Evolutionary conservation across 257 asterid species (phyloP).

Genomic region (Solanum chmielewskii): DNA sequence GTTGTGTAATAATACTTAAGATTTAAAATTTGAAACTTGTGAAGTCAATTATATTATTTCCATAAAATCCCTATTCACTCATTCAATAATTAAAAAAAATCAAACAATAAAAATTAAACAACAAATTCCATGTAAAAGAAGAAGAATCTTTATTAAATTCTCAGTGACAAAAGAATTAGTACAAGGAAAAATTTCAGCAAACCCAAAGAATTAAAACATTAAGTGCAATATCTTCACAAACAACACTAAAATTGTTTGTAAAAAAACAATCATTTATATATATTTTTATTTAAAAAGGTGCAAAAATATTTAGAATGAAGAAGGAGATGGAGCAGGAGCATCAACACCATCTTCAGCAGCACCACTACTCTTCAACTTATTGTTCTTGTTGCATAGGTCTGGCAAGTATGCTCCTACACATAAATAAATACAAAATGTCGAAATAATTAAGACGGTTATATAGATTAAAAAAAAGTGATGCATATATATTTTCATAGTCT

Average conservation of each 20-base stretch:
- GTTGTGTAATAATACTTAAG: neutral
- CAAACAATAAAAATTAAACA: neutral
- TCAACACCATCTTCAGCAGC: neutral
- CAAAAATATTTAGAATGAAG: neutral
- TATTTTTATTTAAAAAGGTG: neutral
- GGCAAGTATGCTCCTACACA: conserved; percentile 5
- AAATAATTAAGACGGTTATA: neutral
- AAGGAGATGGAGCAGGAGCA: conserved; percentile 28
- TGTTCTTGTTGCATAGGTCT: conserved; percentile 1
- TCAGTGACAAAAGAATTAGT: neutral
- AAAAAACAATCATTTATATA: neutral
- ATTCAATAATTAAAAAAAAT: neutral
- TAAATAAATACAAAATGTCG: neutral
- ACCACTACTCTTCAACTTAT: conserved; percentile 4
- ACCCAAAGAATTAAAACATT: neutral
- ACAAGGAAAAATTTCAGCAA: neutral
- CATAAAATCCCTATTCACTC: neutral
- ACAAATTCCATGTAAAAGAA: neutral
- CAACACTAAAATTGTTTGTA: neutral
- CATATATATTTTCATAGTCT: neutral
- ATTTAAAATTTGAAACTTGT: neutral
- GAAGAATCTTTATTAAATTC: neutral
- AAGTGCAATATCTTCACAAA: neutral
- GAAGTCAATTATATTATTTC: neutral
- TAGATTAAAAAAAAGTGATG: neutral